Evolutionary conservation across 306 rosid genomes (phyloP).

Genomic region (Carpinus viminea): DNA sequence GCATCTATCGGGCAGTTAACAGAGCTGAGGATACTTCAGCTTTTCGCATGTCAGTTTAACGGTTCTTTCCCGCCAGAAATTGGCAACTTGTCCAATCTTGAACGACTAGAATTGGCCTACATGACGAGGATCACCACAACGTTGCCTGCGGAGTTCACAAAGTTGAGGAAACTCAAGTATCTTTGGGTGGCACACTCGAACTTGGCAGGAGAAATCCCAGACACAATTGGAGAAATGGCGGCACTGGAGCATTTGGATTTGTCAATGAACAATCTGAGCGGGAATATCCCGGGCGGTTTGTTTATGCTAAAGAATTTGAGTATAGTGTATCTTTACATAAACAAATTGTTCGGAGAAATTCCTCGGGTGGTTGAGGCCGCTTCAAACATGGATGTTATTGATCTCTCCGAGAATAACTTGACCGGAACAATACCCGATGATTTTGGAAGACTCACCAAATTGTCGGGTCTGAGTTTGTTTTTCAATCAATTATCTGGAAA

Average conservation of each 20-base stretch:
- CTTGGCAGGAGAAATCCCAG: too few species aligned
- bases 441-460: constrained; percentile 48
- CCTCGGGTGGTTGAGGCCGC: too few species aligned
- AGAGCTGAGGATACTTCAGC: constrained; percentile 38
- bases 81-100: constrained; percentile 60
- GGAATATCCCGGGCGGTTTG: constrained; percentile 53
- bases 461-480: constrained; percentile 38
- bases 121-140: constrained; percentile 21
- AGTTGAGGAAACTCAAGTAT: constrained; percentile 25
- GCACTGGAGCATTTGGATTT: constrained; percentile 54
- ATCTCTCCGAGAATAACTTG: constrained; percentile 44
- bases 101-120: constrained; percentile 29
- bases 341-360: too few species aligned
- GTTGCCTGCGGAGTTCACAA: constrained; percentile 33
- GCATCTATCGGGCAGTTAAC: constrained; percentile 42
- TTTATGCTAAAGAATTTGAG: constrained; percentile 48
- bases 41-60: constrained; percentile 27
- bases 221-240: constrained; percentile 14
- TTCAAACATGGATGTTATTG: constrained; percentile 36
- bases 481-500: constrained; percentile 49
- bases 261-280: constrained; percentile 34
- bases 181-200: neutral
- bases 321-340: constrained; percentile 1
- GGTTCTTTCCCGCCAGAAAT: constrained; percentile 61
- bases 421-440: constrained; percentile 53